phyloP scores from a whole-genome alignment of 331 rosid species.

The Pyrus hybrid region DNA sequence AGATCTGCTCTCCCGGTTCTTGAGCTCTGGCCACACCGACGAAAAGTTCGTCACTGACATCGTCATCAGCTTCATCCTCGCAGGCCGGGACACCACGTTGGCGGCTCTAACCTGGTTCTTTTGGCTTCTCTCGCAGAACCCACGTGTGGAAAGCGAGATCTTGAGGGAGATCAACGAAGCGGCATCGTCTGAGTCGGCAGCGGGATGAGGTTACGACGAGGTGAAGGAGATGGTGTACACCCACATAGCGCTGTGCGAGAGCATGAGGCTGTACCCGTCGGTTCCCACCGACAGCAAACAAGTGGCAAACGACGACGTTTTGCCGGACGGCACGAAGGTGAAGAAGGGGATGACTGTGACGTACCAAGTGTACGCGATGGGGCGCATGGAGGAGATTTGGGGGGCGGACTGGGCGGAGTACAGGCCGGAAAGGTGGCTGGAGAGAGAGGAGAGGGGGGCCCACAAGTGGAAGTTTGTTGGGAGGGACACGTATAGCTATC shows the following conservation, averaged over 20 bases:
- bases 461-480: conserved; percentile 39
- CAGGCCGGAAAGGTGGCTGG: conserved; percentile 72
- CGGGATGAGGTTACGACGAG: conserved; percentile 26
- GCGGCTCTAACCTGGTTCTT: conserved; percentile 73
- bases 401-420: conserved; percentile 56
- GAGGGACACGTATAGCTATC: conserved; percentile 39
- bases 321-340: conserved; percentile 64
- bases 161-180: conserved; percentile 24
- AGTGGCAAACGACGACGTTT: conserved; percentile 36
- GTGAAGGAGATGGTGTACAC: conserved; percentile 62
- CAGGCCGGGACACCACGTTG: conserved; percentile 71
- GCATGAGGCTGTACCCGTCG: conserved; percentile 75
- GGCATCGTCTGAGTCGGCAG: not conserved
- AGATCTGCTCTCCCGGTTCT: conserved; percentile 54
- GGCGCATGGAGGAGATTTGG: conserved; percentile 57
- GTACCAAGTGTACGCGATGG: conserved; percentile 64
- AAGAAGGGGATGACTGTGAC: conserved; percentile 50
- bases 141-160: conserved; percentile 34
- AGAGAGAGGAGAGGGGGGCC: not conserved
- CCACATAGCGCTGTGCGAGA: conserved; percentile 70
- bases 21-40: conserved; percentile 46
- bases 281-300: conserved; percentile 55
- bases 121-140: conserved; percentile 47
- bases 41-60: conserved; percentile 49
- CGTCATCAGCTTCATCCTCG: conserved; percentile 55